Evolutionary conservation across 2,329 filamentous ascomycete species (phyloP), one percentile per base, ranked within the genome.

Genomic region (Xylaria sp.): DNA sequence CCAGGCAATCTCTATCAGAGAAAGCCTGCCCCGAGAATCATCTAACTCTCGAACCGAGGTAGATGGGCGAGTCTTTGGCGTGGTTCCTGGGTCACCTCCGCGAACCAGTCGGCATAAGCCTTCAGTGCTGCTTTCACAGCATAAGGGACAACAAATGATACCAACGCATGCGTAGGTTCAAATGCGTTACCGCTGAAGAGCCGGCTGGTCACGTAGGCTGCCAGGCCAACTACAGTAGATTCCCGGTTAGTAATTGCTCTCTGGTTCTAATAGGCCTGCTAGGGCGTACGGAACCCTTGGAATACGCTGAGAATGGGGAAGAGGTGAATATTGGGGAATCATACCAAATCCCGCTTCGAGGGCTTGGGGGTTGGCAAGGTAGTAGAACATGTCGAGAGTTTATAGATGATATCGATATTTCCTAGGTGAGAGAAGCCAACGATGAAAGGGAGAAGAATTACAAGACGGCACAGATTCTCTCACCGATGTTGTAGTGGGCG

Each of bases 71-170:
- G 53, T 55, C 11, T 55, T 55, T 55, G 53, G 53, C 53, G 53
- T 27, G 53, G 53, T 55, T 55, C 12, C 53, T 55, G 32, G 53
- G 53, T 55, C 53, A 55, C 53, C 53, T 55, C 53, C 53, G 53
- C 30, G 53, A 55, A 55, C 53, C 53, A 55, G 53, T 55, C 53
- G 53, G 53, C 53, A 55, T 39, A 55, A 55, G 53, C 53, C 53
- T 55, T 55, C 53, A 55, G 53, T 55, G 53, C 53, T 55, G 53
- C 53, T 55, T 55, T 39, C 53, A 36, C 54, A 57, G 36, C 54
- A 57, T 57, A 57, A 57, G 54, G 54, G 54, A 57, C 54, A 57
- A 57, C 54, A 57, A 57, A 57, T 45, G 54, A 57, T 57, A 57
- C 54, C 54, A 57, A 11, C 54, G 54, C 54, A 57, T 57, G 54